These are phyloP conservation scores for Fusarium pilosicola DNA, from an alignment of 2,329 filamentous ascomycete species.

Conservation along the genomic window DNA sequence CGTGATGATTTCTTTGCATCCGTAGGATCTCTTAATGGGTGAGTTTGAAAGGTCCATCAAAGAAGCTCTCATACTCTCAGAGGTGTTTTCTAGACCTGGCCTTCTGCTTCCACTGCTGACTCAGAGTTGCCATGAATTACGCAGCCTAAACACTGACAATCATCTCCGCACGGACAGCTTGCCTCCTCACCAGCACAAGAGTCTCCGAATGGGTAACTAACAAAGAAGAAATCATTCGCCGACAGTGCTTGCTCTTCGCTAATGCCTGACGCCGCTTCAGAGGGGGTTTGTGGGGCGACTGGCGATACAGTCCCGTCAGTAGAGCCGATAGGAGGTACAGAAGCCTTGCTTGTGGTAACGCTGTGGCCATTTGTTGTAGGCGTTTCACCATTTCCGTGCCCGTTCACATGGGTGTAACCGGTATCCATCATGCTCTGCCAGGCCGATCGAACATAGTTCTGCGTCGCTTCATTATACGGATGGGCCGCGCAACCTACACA, in stretches of 20 bases:
- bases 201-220: conserved; percentile 62
- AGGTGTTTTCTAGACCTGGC: conserved; percentile 4
- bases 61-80: background rate
- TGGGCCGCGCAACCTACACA: conserved; percentile 76
- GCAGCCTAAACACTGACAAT: conserved; percentile 68
- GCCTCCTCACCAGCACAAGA: conserved; percentile 60
- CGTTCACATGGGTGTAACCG: conserved; percentile 39
- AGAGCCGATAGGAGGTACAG: conserved; percentile 16
- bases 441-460: conserved; percentile 61
- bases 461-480: conserved; percentile 73
- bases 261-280: conserved; percentile 55
- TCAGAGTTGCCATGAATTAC: conserved; percentile 58
- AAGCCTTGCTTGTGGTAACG: conserved; percentile 25
- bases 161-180: conserved; percentile 67
- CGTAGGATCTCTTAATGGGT: background rate
- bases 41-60: background rate
- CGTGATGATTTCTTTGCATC: background rate
- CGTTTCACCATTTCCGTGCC: conserved; percentile 37
- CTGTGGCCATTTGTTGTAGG: conserved; percentile 28
- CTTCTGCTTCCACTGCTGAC: conserved; percentile 6
- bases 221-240: conserved; percentile 68
- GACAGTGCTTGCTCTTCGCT: conserved; percentile 63
- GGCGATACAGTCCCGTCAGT: conserved; percentile 51
- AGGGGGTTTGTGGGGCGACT: conserved; percentile 57
- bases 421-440: conserved; percentile 54